A percentile compares a stretch with the other conserved stretches of the same genome.
Evolutionary conservation across 306 rosid species (phyloP).

Genomic region (Medicago arabica): DNA sequence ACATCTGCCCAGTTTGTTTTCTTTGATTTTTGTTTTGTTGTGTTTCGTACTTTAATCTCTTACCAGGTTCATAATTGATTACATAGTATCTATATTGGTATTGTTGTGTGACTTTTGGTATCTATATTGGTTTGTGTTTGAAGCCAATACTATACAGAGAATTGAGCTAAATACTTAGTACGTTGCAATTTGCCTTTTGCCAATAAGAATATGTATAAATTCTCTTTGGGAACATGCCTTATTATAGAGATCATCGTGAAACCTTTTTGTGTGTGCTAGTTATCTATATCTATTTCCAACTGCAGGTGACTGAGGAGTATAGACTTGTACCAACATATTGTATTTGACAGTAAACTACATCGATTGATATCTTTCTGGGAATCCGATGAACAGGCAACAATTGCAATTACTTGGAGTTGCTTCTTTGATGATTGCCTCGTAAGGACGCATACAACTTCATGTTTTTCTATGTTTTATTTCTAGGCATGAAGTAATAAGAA

Average conservation of each 20-base stretch:
- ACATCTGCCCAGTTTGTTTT: no score
- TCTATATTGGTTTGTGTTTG: no score
- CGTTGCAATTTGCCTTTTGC: neutral
- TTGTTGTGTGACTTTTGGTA: no score
- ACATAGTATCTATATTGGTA: no score
- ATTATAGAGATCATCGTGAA: neutral
- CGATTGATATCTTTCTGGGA: conserved; percentile 93
- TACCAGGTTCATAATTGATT: no score
- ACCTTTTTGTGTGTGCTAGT: conserved; percentile 30
- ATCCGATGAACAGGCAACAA: conserved; percentile 79
- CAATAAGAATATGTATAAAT: no score
- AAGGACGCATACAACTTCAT: conserved; percentile 43
- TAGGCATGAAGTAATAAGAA: conserved; percentile 13
- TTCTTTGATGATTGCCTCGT: conserved; percentile 99
- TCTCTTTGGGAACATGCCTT: no score
- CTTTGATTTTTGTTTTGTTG: no score
- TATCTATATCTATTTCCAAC: neutral
- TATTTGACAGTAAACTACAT: conserved; percentile 92
- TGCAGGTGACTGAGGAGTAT: conserved; percentile 97
- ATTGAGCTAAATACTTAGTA: no score
- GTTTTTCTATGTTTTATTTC: neutral
- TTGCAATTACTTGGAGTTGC: conserved; percentile 94
- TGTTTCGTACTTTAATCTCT: no score
- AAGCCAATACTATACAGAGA: no score
- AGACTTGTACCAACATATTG: conserved; percentile 94